Base-by-base conservation (phyloP, 2,329 filamentous ascomycete species). In the Ceratocystis cubensis region DNA sequence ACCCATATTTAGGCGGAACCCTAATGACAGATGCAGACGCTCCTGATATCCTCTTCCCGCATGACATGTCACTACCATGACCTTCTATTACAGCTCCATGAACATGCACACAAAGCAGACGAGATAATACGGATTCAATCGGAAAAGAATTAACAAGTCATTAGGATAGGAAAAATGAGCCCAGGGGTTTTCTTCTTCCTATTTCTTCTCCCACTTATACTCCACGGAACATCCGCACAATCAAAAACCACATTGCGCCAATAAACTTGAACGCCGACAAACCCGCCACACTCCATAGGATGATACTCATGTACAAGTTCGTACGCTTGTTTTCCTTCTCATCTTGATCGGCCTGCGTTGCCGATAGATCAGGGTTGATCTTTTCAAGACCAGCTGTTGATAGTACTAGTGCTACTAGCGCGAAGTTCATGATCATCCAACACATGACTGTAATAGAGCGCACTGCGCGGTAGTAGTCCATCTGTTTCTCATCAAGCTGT, bases 391-490 rank as follows among this genome's bases (percentile, higher is more conserved):
- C 93, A 28, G 88, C 93, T 0, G 89, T 87, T 73, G 88, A 92
- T 70, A 99, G 79, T 6, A 99, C 93, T 1, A 95, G 81, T 0
- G 93, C 93, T 0, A 85, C 86, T 5, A 99, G 84, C 0, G 85
- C 91, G 75, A 99, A 89, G 76, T 99, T 99, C 73, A 87, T 91
- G 72, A 97, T 90, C 82, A 99, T 96, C 94, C 94, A 99, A 70
- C 88, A 85, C 63, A 97, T 79, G 37, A 99, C 94, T 71, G 96
- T 92, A 33, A 90, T 85, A 22, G 89, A 95, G 69, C 94, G 85
- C 75, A 99, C 96, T 70, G 92, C 94, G 72, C 92, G 91, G 82
- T 99, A 99, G 78, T 97, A 99, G 75, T 99, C 94, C 79, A 96
- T 91, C 75, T 99, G 93, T 73, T 88, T 90, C 74, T 96, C 92